Conservation (phyloP, 2,329 filamentous ascomycete species). For the Fusarium sp. region DNA sequence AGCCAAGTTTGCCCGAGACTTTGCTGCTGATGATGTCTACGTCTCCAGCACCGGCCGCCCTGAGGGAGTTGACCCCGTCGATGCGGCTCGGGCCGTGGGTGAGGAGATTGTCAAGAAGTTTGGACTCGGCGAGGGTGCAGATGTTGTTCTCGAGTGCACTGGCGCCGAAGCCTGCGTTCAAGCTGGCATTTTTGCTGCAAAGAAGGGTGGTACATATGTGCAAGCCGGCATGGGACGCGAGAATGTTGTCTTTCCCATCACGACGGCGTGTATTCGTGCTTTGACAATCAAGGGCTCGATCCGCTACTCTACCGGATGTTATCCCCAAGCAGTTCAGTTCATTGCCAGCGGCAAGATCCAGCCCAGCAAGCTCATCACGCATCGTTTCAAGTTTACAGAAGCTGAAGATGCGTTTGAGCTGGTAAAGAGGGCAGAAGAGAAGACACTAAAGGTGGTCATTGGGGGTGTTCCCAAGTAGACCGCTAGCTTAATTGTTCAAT, state of each 20-base stretch:
- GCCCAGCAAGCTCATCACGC: slow-evolving; percentile 50
- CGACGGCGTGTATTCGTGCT: slow-evolving; percentile 59
- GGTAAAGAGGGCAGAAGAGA: slow-evolving; percentile 34
- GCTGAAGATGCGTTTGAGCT: slow-evolving; percentile 59
- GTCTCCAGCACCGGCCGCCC: slow-evolving; percentile 47
- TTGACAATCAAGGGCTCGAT: slow-evolving; percentile 64
- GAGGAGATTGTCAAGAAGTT: slow-evolving; percentile 50
- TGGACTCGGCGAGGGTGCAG: slow-evolving; percentile 53
- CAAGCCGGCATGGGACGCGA: slow-evolving; percentile 65
- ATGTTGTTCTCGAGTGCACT: slow-evolving; percentile 63
- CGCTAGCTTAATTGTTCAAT: not conserved
- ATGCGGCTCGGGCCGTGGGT: slow-evolving; percentile 53
- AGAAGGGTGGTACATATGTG: slow-evolving; percentile 62
- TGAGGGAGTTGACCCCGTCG: slow-evolving; percentile 48
- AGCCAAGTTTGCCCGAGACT: slow-evolving; percentile 54
- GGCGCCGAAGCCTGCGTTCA: slow-evolving; percentile 61
- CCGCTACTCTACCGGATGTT: slow-evolving; percentile 63
- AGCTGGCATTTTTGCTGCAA: slow-evolving; percentile 57
- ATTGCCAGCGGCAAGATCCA: slow-evolving; percentile 61
- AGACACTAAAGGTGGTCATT: slow-evolving; percentile 42
- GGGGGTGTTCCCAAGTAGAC: slow-evolving; percentile 25
- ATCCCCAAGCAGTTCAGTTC: slow-evolving; percentile 61
- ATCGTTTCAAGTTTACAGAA: slow-evolving; percentile 55
- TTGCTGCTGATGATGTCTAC: slow-evolving; percentile 58
- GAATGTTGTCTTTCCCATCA: slow-evolving; percentile 65